phyloP scores from a whole-genome alignment of 495 filamentous ascomycete genomes.

The Copromyces sp. region DNA sequence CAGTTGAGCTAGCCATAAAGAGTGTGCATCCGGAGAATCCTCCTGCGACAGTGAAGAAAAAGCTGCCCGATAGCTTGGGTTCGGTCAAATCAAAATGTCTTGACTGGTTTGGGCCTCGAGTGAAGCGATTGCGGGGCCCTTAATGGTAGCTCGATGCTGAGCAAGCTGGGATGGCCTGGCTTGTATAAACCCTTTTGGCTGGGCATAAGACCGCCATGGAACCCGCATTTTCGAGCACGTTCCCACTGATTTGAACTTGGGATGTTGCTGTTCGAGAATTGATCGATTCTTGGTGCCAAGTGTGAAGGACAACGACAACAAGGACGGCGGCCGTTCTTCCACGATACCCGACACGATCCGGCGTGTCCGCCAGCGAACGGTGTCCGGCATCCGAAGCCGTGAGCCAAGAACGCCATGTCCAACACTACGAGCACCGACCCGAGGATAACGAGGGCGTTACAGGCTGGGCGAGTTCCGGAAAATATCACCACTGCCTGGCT shows the following conservation, averaged over 20 bases:
- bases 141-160: background rate
- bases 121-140: background rate
- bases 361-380: background rate
- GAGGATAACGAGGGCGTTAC: slow-evolving; percentile 4
- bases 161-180: background rate
- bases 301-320: background rate
- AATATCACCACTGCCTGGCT: slow-evolving; percentile 28
- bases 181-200: background rate
- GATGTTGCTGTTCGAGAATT: background rate
- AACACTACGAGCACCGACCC: slow-evolving; percentile 1
- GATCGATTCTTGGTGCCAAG: background rate
- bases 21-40: background rate
- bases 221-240: background rate
- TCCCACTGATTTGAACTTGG: background rate
- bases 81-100: background rate
- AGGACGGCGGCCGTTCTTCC: background rate
- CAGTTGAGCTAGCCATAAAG: background rate
- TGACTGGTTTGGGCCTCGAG: background rate
- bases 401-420: background rate
- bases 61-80: background rate
- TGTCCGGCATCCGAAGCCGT: background rate
- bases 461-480: slow-evolving; percentile 19
- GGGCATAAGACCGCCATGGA: background rate
- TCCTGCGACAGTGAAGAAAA: background rate
- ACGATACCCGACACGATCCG: background rate